Evolutionary conservation across 2,329 filamentous ascomycete species (phyloP).

Genomic region (Akanthomyces dipterigenus): DNA sequence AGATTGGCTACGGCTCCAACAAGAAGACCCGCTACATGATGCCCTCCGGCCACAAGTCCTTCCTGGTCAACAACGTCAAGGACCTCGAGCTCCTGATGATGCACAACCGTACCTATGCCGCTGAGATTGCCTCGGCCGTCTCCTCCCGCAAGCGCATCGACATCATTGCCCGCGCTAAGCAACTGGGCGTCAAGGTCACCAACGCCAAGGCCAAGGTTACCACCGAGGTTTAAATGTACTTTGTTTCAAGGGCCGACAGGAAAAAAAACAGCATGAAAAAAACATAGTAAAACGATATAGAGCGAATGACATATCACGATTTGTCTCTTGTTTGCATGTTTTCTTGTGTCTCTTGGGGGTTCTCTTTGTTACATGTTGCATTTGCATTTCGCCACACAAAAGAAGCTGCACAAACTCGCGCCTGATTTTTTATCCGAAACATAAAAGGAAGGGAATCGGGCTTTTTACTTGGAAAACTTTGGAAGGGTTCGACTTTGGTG

Average conservation of each 20-base stretch:
- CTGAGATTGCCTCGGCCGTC: conserved; percentile 97
- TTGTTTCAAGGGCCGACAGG: neutral
- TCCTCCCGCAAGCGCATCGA: conserved; percentile 98
- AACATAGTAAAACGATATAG: conserved; percentile 9
- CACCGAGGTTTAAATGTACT: conserved; percentile 66
- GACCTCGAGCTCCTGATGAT: conserved; percentile 98
- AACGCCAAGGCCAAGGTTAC: conserved; percentile 99
- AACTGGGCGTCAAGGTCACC: conserved; percentile 98
- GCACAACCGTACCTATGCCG: conserved; percentile 99
- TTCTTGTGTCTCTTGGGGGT: neutral
- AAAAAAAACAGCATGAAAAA: conserved; percentile 6
- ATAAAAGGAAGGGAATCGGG: conserved; percentile 3
- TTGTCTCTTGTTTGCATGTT: conserved; percentile 3
- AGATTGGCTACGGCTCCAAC: conserved; percentile 99
- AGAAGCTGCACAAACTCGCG: neutral
- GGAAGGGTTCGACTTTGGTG: neutral
- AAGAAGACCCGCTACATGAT: conserved; percentile 99
- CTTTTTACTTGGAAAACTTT: neutral
- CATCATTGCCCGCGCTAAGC: conserved; percentile 95
- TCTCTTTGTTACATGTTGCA: neutral
- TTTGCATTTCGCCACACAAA: neutral
- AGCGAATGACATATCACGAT: conserved; percentile 3
- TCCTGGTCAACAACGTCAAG: conserved; percentile 94
- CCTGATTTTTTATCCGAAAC: conserved; percentile 3
- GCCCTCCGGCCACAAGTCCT: conserved; percentile 98